Conservation (phyloP, 305 asterid species). For the Fraxinus sp. region DNA sequence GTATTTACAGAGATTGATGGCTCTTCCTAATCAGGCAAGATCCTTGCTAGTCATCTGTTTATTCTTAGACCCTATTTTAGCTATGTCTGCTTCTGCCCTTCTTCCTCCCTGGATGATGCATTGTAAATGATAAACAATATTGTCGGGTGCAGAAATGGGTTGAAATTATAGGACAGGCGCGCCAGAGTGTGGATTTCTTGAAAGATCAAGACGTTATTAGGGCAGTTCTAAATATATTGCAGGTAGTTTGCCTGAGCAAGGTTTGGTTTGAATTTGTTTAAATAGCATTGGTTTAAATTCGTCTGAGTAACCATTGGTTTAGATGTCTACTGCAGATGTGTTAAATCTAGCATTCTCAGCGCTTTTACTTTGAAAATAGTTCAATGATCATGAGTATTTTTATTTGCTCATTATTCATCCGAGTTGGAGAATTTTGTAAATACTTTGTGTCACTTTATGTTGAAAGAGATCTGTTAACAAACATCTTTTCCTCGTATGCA, state of each 20-base stretch:
- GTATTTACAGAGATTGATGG: conserved; percentile 87
- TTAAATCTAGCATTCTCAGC: background rate
- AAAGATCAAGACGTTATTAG: conserved; percentile 84
- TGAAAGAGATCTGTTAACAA: background rate
- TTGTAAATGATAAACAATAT: conserved; percentile 32
- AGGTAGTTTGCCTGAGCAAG: conserved; percentile 49
- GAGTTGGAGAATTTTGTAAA: background rate
- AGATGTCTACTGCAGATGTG: background rate
- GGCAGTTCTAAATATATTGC: conserved; percentile 92
- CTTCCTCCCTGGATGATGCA: background rate
- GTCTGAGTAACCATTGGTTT: conserved; percentile 5
- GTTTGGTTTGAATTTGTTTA: background rate
- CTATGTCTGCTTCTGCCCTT: background rate
- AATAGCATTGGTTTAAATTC: background rate
- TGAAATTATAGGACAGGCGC: conserved; percentile 93
- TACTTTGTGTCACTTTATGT: background rate
- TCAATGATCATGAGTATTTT: background rate
- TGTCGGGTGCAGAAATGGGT: conserved; percentile 78
- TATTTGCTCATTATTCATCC: background rate
- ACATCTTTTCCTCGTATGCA: background rate
- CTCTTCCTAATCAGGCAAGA: conserved; percentile 85
- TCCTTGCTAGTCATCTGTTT: conserved; percentile 15
- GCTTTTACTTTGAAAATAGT: background rate
- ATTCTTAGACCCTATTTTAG: background rate
- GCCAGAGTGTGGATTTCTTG: conserved; percentile 80